Percentiles rank a stretch among this genome's conserved stretches.
Evolutionary conservation across 768 basidiomycete species (phyloP).

Genomic region (Phlegmacium glaucopus): DNA sequence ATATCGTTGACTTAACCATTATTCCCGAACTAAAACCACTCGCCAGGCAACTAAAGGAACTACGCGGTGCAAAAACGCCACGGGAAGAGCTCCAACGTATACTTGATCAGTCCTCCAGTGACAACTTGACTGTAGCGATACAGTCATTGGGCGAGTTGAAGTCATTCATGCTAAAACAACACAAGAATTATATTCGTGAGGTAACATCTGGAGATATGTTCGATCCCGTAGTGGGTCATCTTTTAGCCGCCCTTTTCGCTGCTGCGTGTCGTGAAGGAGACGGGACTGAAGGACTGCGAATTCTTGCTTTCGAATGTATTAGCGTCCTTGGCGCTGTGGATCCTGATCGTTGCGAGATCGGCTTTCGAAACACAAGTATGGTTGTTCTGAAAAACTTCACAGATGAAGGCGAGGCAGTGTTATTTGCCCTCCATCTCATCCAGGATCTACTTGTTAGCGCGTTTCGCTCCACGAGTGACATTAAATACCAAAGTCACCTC

Average conservation of each 20-base stretch:
- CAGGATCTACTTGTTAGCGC: slow-evolving; percentile 82
- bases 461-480: slow-evolving; percentile 92
- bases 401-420: slow-evolving; percentile 70
- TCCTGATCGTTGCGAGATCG: slow-evolving; percentile 84
- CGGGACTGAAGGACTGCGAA: slow-evolving; percentile 59
- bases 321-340: slow-evolving; percentile 92
- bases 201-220: slow-evolving; percentile 86
- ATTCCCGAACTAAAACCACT: slow-evolving; percentile 62
- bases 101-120: slow-evolving; percentile 69
- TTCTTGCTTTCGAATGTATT: slow-evolving; percentile 84
- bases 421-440: slow-evolving; percentile 86
- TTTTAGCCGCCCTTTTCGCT: slow-evolving; percentile 63
- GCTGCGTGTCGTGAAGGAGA: slow-evolving; percentile 81
- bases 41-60: slow-evolving; percentile 35
- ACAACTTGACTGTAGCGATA: slow-evolving; percentile 74
- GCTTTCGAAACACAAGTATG: slow-evolving; percentile 54
- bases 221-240: slow-evolving; percentile 66
- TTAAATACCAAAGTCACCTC: slow-evolving; percentile 84
- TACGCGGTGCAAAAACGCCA: slow-evolving; percentile 50
- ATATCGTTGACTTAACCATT: slow-evolving; percentile 74
- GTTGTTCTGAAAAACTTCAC: slow-evolving; percentile 78
- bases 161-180: slow-evolving; percentile 49
- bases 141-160: slow-evolving; percentile 79
- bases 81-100: slow-evolving; percentile 58
- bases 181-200: slow-evolving; percentile 49